Percentiles rank a stretch among this genome's conserved stretches.
Conservation (phyloP, 108 stramenopile genomes). For the Chaetoceros muelleri region DNA sequence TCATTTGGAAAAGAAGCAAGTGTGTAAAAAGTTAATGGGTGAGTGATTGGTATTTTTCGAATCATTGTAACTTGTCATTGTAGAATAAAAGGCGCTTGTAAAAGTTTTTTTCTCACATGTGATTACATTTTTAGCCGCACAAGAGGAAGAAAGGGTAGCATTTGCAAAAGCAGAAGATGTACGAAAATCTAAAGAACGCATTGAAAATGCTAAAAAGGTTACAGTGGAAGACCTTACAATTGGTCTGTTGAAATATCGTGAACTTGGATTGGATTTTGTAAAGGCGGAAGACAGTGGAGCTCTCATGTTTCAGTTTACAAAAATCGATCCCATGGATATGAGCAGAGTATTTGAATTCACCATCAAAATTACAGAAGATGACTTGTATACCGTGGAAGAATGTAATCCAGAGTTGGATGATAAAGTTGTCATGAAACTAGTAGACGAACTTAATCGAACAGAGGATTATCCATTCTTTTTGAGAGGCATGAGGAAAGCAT, state of each 20-base stretch:
- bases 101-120: neutral
- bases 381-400: slow-evolving; percentile 26
- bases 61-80: neutral
- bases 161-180: neutral
- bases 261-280: slow-evolving; percentile 41
- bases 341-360: slow-evolving; percentile 31
- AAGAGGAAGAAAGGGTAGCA: slow-evolving; percentile 1
- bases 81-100: too few species aligned
- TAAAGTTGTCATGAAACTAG: slow-evolving; percentile 8
- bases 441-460: slow-evolving; percentile 21
- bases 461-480: slow-evolving; percentile 21
- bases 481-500: slow-evolving; percentile 25
- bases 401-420: slow-evolving; percentile 30
- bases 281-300: slow-evolving; percentile 22
- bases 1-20: neutral
- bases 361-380: slow-evolving; percentile 27
- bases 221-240: slow-evolving; percentile 47
- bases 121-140: neutral
- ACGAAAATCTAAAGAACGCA: slow-evolving; percentile 14
- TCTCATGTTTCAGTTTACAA: slow-evolving; percentile 22
- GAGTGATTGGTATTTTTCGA: neutral
- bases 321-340: slow-evolving; percentile 32
- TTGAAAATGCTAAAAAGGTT: slow-evolving; percentile 27
- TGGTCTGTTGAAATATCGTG: slow-evolving; percentile 46
- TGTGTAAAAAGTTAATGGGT: neutral